phyloP scores from a whole-genome alignment of 768 basidiomycete species.

The Pisolithus albus region DNA sequence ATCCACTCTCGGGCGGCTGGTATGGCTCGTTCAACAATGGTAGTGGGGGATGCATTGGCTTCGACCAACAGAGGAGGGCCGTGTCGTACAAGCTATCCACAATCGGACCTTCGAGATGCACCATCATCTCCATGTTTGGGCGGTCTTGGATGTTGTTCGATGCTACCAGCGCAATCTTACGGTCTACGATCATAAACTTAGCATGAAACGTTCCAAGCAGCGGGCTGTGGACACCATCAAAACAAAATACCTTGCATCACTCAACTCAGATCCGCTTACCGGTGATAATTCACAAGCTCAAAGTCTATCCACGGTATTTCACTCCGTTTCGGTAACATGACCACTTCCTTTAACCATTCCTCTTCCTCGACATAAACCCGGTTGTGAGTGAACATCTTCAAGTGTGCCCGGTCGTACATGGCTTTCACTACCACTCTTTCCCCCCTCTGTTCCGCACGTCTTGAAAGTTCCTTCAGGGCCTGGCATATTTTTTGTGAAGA shows the following conservation, averaged over 20 bases:
- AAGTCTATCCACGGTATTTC: slow-evolving; percentile 57
- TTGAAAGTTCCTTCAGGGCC: slow-evolving; percentile 48
- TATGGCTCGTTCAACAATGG: slow-evolving; percentile 34
- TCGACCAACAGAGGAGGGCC: slow-evolving; percentile 56
- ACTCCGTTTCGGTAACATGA: slow-evolving; percentile 45
- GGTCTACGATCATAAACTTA: slow-evolving; percentile 64
- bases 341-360: slow-evolving; percentile 37
- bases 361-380: slow-evolving; percentile 41
- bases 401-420: slow-evolving; percentile 62
- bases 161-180: slow-evolving; percentile 58
- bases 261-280: slow-evolving; percentile 11
- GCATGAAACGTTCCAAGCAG: slow-evolving; percentile 64
- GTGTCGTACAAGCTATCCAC: slow-evolving; percentile 67
- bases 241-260: background rate
- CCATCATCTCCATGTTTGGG: slow-evolving; percentile 53
- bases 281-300: slow-evolving; percentile 54
- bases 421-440: slow-evolving; percentile 55
- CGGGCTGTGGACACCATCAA: slow-evolving; percentile 26
- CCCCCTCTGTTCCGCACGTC: slow-evolving; percentile 36
- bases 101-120: slow-evolving; percentile 63
- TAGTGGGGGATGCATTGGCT: slow-evolving; percentile 39
- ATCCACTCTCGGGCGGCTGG: slow-evolving; percentile 27
- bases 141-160: slow-evolving; percentile 65
- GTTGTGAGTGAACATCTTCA: slow-evolving; percentile 41
- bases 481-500: slow-evolving; percentile 44